Evolutionary conservation across 768 basidiomycete genomes (phyloP).

Genomic region (Podaxis rugospora): DNA sequence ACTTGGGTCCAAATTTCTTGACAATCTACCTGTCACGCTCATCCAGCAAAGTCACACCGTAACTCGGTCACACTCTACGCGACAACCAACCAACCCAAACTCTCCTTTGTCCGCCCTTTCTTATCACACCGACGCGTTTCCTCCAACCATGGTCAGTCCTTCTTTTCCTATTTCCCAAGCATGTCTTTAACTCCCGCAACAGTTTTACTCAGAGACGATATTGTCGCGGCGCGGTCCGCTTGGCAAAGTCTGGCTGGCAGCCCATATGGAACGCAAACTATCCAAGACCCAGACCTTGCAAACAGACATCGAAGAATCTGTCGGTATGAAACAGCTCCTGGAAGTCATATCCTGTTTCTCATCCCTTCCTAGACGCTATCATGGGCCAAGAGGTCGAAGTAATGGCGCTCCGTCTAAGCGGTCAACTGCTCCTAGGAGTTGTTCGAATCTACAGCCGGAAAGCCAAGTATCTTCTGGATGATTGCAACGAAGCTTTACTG

Average conservation of each 20-base stretch:
- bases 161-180: neutral
- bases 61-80: neutral
- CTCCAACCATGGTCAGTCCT: conserved; percentile 10
- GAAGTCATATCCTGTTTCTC: neutral
- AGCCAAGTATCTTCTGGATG: conserved; percentile 95
- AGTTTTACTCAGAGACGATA: conserved; percentile 95
- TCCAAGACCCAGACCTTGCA: conserved; percentile 93
- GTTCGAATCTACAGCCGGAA: conserved; percentile 97
- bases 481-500: conserved; percentile 93
- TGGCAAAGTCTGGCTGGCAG: conserved; percentile 98
- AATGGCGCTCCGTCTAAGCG: conserved; percentile 95
- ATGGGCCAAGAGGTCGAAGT: conserved; percentile 89
- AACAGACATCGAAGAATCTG: conserved; percentile 92
- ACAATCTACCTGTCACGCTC: neutral
- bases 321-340: conserved; percentile 49
- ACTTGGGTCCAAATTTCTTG: neutral
- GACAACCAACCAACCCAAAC: neutral
- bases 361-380: conserved; percentile 63
- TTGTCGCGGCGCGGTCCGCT: conserved; percentile 90
- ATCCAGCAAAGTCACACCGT: neutral
- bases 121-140: neutral
- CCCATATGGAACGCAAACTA: conserved; percentile 97
- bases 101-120: neutral
- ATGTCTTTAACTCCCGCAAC: neutral
- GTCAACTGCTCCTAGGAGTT: conserved; percentile 93